phyloP scores from a whole-genome alignment of 164 flowering plant genomes.

The Liquidambar formosana region DNA sequence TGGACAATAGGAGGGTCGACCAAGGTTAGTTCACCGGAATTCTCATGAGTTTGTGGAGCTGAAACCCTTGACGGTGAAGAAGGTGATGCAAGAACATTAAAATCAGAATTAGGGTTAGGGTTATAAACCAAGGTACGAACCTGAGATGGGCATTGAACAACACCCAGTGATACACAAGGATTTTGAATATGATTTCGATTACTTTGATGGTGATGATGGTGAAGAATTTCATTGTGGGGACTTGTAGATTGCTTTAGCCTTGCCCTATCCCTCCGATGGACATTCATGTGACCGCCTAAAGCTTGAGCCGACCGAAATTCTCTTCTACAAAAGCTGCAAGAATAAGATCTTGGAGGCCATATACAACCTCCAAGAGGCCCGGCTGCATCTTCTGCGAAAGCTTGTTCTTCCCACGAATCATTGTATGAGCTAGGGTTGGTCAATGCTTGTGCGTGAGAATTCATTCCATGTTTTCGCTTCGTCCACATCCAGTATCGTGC shows the following conservation, averaged over 20 bases:
- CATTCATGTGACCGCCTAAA: slow-evolving; percentile 96
- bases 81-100: slow-evolving; percentile 20
- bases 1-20: slow-evolving; percentile 26
- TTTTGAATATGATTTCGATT: slow-evolving; percentile 12
- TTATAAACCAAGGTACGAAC: slow-evolving; percentile 35
- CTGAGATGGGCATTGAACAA: slow-evolving; percentile 33
- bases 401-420: slow-evolving; percentile 92
- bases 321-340: slow-evolving; percentile 83
- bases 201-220: slow-evolving; percentile 19
- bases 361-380: slow-evolving; percentile 73
- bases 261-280: slow-evolving; percentile 87
- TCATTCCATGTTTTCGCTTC: slow-evolving; percentile 35
- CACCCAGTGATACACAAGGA: slow-evolving; percentile 21
- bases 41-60: slow-evolving; percentile 21
- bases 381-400: slow-evolving; percentile 86
- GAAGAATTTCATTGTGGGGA: slow-evolving; percentile 22
- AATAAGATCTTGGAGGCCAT: slow-evolving; percentile 93
- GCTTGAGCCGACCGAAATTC: slow-evolving; percentile 96
- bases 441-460: slow-evolving; percentile 26
- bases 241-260: slow-evolving; percentile 60
- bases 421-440: slow-evolving; percentile 11
- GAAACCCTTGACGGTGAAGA: slow-evolving; percentile 49
- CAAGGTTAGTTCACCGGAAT: slow-evolving; percentile 14
- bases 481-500: slow-evolving; percentile 62
- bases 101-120: slow-evolving; percentile 50